Percentiles rank a stretch among this genome's conserved stretches.
Evolutionary conservation across 768 basidiomycete genomes (phyloP).

Genomic region (Gautieria morchelliformis): DNA sequence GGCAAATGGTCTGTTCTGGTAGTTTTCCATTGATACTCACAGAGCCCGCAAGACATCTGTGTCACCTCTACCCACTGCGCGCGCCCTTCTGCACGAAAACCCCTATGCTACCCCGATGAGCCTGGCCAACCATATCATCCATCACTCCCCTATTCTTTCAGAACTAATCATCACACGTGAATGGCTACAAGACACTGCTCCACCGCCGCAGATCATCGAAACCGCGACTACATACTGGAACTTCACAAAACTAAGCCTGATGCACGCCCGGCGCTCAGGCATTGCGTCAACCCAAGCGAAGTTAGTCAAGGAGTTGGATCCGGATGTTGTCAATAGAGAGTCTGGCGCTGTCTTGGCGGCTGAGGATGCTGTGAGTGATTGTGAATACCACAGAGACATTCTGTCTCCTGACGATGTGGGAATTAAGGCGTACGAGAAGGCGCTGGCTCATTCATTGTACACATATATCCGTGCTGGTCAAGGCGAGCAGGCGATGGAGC

Average conservation of each 20-base stretch:
- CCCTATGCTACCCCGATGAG: slow-evolving; percentile 76
- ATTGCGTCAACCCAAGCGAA: slow-evolving; percentile 31
- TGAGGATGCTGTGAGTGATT: slow-evolving; percentile 62
- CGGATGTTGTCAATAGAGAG: slow-evolving; percentile 62
- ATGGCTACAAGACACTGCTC: slow-evolving; percentile 77
- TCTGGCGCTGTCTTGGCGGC: slow-evolving; percentile 51
- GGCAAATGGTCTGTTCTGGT: slow-evolving; percentile 20
- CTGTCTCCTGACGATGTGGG: background rate
- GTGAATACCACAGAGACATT: background rate
- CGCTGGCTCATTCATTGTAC: slow-evolving; percentile 67
- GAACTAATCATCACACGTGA: slow-evolving; percentile 80
- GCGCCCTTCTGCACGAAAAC: slow-evolving; percentile 52
- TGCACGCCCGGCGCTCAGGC: slow-evolving; percentile 53
- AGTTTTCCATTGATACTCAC: background rate
- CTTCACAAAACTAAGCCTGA: slow-evolving; percentile 66
- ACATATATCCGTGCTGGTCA: slow-evolving; percentile 78
- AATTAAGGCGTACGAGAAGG: slow-evolving; percentile 68
- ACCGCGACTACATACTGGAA: slow-evolving; percentile 77
- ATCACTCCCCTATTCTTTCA: slow-evolving; percentile 52
- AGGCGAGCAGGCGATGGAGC: slow-evolving; percentile 72
- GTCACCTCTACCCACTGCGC: slow-evolving; percentile 38
- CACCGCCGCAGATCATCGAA: slow-evolving; percentile 50
- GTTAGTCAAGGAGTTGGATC: slow-evolving; percentile 64
- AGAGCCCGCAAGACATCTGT: slow-evolving; percentile 63
- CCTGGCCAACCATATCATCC: slow-evolving; percentile 65